These are phyloP conservation scores for Sugiyamaella xylanicola DNA, from an alignment of 1,139 yeast species.

Conservation along the genomic window DNA sequence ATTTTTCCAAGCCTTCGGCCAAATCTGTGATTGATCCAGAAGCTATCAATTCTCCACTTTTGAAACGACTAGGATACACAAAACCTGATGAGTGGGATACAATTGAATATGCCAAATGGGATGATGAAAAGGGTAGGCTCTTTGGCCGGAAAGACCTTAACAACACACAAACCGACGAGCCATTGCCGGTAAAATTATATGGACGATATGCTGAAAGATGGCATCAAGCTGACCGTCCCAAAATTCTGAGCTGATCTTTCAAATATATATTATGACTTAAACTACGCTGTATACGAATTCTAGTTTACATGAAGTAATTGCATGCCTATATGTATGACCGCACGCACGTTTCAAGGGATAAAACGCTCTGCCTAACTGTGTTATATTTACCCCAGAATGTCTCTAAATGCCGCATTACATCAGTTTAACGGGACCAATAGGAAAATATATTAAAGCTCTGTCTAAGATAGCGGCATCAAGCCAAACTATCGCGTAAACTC, in stretches of 20 bases:
- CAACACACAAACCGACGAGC: conserved; percentile 45
- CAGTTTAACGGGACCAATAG: not conserved
- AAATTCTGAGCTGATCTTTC: not conserved
- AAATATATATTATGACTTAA: too few relatives aligned
- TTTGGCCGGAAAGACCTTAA: conserved; percentile 44
- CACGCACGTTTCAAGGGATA: not conserved
- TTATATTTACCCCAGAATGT: too few relatives aligned
- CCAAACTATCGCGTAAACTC: not conserved
- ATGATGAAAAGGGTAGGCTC: conserved; percentile 47
- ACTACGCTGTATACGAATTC: too few relatives aligned
- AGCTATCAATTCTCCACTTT: conserved; percentile 45
- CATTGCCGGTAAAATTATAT: conserved; percentile 43
- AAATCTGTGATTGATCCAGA: conserved; percentile 48
- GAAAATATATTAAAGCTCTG: not conserved
- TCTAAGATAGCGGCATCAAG: not conserved
- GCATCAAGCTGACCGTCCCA: conserved; percentile 38
- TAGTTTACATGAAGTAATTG: too few relatives aligned
- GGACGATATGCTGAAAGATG: conserved; percentile 51
- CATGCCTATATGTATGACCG: too few relatives aligned
- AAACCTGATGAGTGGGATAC: conserved; percentile 48
- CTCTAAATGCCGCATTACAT: too few relatives aligned
- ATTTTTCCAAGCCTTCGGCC: conserved; percentile 47
- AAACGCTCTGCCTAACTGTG: too few relatives aligned
- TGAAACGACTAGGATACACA: conserved; percentile 41
- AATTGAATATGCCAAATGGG: conserved; percentile 47